These are phyloP conservation scores for Pyrus pyrifolia DNA, from an alignment of 306 rosid species.

Conservation along the genomic window DNA sequence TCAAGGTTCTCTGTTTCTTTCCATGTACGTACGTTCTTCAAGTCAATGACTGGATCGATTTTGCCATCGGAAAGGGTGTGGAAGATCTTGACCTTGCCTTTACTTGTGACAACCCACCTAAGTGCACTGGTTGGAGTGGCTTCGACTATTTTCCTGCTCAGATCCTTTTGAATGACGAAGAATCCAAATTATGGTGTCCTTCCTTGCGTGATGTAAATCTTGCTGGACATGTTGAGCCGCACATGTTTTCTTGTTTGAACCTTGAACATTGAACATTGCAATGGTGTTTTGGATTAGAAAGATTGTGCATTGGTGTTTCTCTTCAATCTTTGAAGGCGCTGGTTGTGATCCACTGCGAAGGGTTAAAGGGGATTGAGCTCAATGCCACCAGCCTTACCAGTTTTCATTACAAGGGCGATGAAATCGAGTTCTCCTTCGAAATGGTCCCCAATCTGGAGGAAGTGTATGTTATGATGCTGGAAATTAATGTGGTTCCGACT, in stretches of 20 bases:
- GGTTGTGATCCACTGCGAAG: neutral
- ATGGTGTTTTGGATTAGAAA: conserved; percentile 4
- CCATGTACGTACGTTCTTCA: neutral
- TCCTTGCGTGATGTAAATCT: neutral
- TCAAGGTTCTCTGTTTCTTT: conserved; percentile 6
- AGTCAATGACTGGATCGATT: neutral
- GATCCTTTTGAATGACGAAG: neutral
- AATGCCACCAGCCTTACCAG: neutral
- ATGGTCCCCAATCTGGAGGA: neutral
- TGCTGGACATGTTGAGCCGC: neutral
- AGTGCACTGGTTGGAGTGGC: neutral
- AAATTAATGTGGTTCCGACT: neutral
- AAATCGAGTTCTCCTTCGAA: neutral
- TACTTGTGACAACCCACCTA: neutral
- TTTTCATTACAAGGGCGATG: neutral
- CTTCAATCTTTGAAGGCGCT: neutral
- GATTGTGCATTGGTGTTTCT: neutral
- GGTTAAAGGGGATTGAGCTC: neutral
- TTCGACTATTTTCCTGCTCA: neutral
- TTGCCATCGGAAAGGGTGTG: neutral
- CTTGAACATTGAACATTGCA: conserved; percentile 9
- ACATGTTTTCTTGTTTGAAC: neutral
- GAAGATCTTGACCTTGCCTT: conserved; percentile 3
- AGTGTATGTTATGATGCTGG: neutral
- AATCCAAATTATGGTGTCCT: neutral